Percentiles rank a stretch among this genome's conserved stretches.
Conservation (phyloP, 495 filamentous ascomycete species). For the Talaromyces thailandensis region DNA sequence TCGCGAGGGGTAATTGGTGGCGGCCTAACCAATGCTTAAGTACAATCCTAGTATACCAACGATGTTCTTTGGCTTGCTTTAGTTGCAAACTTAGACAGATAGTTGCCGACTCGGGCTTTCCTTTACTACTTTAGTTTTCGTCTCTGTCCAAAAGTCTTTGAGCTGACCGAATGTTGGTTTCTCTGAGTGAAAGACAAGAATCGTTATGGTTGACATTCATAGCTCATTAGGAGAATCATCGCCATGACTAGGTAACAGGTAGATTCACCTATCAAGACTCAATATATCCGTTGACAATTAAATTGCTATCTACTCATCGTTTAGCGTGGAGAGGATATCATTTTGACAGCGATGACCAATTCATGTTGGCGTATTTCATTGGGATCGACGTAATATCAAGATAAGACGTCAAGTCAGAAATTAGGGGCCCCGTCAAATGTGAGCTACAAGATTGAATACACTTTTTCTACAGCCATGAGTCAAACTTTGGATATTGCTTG, state of each 20-base stretch:
- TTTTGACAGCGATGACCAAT: constrained; percentile 4
- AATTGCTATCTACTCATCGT: background rate
- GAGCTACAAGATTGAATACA: background rate
- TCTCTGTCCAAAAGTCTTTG: background rate
- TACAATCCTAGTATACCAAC: background rate
- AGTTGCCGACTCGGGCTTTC: too few relatives aligned
- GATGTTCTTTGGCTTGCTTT: background rate
- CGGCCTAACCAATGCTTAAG: background rate
- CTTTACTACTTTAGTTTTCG: too few relatives aligned
- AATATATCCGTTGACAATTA: too few relatives aligned
- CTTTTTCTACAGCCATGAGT: background rate
- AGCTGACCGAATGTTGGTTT: background rate
- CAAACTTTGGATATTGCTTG: background rate
- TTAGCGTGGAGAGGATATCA: background rate
- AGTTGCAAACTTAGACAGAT: background rate
- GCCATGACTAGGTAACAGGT: background rate
- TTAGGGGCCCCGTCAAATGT: background rate
- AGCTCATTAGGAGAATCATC: background rate
- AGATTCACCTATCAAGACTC: background rate
- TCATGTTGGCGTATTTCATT: background rate
- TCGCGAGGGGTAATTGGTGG: background rate
- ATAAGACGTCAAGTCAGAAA: background rate
- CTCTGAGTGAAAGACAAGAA: background rate
- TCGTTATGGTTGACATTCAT: background rate
- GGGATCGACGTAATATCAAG: background rate